phyloP scores from a whole-genome alignment of 805 yeast species.

The Candida nonsorbophila region DNA sequence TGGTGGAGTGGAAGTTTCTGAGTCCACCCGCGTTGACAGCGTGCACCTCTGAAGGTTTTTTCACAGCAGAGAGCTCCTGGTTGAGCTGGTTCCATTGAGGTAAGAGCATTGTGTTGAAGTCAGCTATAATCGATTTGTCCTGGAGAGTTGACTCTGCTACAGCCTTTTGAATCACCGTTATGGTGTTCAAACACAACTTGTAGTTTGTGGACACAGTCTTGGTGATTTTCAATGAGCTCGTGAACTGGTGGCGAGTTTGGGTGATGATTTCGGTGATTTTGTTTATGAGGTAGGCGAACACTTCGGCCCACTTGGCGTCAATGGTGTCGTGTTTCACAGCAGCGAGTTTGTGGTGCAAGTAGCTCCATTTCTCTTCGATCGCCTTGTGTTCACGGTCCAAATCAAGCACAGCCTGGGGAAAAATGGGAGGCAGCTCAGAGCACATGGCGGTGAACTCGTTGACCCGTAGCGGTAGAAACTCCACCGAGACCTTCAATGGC shows the following conservation, averaged over 20 bases:
- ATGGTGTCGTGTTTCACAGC: constrained; percentile 42
- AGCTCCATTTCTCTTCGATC: constrained; percentile 35
- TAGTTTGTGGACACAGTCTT: constrained; percentile 26
- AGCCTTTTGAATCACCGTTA: constrained; percentile 27
- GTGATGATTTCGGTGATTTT: constrained; percentile 25
- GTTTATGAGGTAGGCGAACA: constrained; percentile 43
- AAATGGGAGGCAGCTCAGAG: constrained; percentile 3
- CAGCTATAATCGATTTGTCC: constrained; percentile 16
- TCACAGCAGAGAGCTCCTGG: constrained; percentile 4
- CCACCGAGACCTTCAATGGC: constrained; percentile 50
- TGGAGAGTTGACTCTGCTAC: constrained; percentile 33
- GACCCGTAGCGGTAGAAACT: constrained; percentile 46
- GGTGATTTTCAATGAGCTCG: constrained; percentile 13
- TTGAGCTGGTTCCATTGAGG: constrained; percentile 21
- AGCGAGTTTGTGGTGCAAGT: constrained; percentile 35
- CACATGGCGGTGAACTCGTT: constrained; percentile 33
- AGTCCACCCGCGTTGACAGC: constrained; percentile 1
- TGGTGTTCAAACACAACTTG: constrained; percentile 34
- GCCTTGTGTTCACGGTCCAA: constrained; percentile 34
- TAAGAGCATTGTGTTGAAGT: constrained; percentile 19
- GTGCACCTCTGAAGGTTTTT: constrained; percentile 1
- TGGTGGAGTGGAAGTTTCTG: constrained; percentile 1
- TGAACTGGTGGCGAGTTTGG: constrained; percentile 1
- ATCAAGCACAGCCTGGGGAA: constrained; percentile 23
- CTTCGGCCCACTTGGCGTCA: constrained; percentile 51